phyloP scores from a whole-genome alignment of 2,329 filamentous ascomycete species.

The Coleophoma crateriformis region DNA sequence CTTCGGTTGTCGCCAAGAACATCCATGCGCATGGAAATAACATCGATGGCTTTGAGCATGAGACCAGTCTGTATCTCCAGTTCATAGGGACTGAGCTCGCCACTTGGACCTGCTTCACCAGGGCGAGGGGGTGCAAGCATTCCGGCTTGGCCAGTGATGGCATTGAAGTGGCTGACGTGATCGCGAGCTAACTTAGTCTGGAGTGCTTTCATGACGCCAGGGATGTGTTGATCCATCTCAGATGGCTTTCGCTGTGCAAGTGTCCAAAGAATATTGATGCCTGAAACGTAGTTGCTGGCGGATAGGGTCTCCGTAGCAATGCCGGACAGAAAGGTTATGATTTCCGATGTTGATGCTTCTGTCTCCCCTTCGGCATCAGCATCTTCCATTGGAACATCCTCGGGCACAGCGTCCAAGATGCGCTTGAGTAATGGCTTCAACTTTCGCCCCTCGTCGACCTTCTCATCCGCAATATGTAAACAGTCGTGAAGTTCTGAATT shows the following conservation, averaged over 20 bases:
- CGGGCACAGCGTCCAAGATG: slow-evolving; percentile 83
- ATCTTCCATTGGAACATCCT: slow-evolving; percentile 68
- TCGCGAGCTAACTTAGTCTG: slow-evolving; percentile 90
- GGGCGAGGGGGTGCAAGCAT: slow-evolving; percentile 26
- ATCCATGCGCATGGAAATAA: slow-evolving; percentile 88
- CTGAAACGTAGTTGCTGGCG: slow-evolving; percentile 74
- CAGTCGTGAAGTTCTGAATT: slow-evolving; percentile 92
- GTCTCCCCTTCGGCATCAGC: slow-evolving; percentile 80
- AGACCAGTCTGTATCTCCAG: slow-evolving; percentile 84
- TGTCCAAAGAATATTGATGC: slow-evolving; percentile 91
- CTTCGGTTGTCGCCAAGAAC: slow-evolving; percentile 84
- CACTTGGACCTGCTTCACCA: slow-evolving; percentile 43
- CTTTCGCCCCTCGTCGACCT: slow-evolving; percentile 62
- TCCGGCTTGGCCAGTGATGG: slow-evolving; percentile 44
- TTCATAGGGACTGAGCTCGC: slow-evolving; percentile 67
- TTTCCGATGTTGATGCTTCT: slow-evolving; percentile 78
- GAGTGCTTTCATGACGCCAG: slow-evolving; percentile 85
- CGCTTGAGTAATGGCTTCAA: slow-evolving; percentile 73
- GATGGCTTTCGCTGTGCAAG: slow-evolving; percentile 78
- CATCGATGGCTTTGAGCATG: slow-evolving; percentile 92
- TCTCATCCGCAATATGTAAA: slow-evolving; percentile 68
- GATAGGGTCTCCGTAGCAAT: slow-evolving; percentile 84
- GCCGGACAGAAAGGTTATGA: slow-evolving; percentile 77
- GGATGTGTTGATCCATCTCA: slow-evolving; percentile 85
- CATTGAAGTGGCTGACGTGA: slow-evolving; percentile 74